Evolutionary conservation across 371 early-diverging fungal genomes (phyloP).

Genomic region (Rhizopus delemar): DNA sequence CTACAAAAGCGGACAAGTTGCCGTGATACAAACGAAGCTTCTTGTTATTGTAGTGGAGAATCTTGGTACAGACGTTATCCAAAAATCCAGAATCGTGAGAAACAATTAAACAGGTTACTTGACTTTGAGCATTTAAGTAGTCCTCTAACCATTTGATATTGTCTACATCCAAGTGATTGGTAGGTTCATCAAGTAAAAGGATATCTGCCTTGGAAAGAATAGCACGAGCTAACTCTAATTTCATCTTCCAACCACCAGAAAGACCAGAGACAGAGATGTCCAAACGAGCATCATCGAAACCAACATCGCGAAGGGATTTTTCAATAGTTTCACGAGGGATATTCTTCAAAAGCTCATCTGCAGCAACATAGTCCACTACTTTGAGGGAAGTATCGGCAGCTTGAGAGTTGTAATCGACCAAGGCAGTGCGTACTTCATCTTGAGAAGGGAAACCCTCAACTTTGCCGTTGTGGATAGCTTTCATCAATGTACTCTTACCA

Average conservation of each 20-base stretch:
- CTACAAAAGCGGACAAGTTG: conserved; percentile 68
- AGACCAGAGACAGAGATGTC: conserved; percentile 62
- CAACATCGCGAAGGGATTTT: conserved; percentile 59
- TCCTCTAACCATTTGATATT: conserved; percentile 96
- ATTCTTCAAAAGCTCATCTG: conserved; percentile 50
- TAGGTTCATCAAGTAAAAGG: conserved; percentile 97
- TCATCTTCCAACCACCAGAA: conserved; percentile 92
- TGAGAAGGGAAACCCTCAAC: conserved; percentile 76
- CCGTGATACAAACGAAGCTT: conserved; percentile 71
- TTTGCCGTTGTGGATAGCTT: conserved; percentile 72
- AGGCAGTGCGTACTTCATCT: conserved; percentile 67
- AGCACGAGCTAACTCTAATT: conserved; percentile 81
- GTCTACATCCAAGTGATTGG: conserved; percentile 88
- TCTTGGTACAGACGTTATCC: conserved; percentile 81
- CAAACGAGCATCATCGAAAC: conserved; percentile 66
- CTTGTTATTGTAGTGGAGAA: conserved; percentile 76
- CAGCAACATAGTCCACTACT: conserved; percentile 65
- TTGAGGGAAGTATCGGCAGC: conserved; percentile 67
- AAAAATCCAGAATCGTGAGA: conserved; percentile 98
- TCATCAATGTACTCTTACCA: conserved; percentile 90
- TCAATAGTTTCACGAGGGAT: conserved; percentile 56
- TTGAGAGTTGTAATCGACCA: conserved; percentile 76
- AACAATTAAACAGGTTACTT: conserved; percentile 97
- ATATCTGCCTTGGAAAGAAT: conserved; percentile 87
- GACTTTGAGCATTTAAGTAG: conserved; percentile 87